Base-by-base conservation (phyloP, 768 basidiomycete genomes). In the Mycena epipterygia region DNA sequence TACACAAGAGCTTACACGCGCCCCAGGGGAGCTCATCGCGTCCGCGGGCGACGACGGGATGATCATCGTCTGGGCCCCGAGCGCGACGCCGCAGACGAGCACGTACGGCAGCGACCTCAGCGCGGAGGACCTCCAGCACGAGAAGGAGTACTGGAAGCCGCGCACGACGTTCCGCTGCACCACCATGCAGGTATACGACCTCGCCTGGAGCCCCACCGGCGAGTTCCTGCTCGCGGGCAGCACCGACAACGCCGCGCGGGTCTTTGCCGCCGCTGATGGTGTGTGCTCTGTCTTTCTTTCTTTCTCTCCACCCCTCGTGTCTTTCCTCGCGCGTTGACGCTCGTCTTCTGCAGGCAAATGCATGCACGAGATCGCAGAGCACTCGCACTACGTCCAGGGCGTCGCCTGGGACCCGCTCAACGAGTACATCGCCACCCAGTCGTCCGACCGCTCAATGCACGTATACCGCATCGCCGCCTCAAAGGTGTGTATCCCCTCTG, bases 21-120 rank as follows among this genome's bases (percentile, higher is more conserved):
- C n/a, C n/a, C 73, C 96, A 96, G n/a, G 95, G 52, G 96, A 97
- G 77, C 83, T 91, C 35, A 91, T 99, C 77, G 98, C 98, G 57
- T 98, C 97, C 17, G 97, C 98, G 53, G 98, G 98, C 59, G 98
- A 99, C 85, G 97, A 99, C 83, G 98, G 98, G 16, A 96, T 97
- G 92, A 91, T 99, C 69, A 95, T 99, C 56, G 90, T 99, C 19
- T 99, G 98, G 98, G 91, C 94, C 0, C 95, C 90, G 12, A 92
- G 93, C 5, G 88, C 90, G 27, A 89, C 87, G 35, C 92, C 95
- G 0, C 90, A 91, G 61, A 81, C 89, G 2, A 87, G 84, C 48
- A 88, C 89, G 17, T 97, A 95, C 78, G 96, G 96, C n/a, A 93
- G 91, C 74, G 95, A 96, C 77, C 83, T 92, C 52, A 88, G 83